Base-by-base conservation (phyloP, 73 alveolate genomes). In the Blepharisma japonicum region DNA sequence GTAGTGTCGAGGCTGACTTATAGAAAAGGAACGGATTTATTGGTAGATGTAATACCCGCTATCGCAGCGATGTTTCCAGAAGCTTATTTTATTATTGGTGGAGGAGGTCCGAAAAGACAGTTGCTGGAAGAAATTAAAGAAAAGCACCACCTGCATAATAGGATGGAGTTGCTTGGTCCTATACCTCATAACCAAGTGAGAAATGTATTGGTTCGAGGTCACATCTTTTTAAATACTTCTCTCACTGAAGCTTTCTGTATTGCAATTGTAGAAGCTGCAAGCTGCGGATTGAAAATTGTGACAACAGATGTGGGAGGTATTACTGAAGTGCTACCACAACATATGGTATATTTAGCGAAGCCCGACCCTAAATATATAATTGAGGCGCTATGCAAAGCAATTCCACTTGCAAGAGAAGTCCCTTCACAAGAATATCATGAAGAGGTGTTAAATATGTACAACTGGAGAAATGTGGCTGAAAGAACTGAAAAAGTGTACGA, bases 241-340 rank as follows among this genome's bases (percentile, higher is more conserved):
- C 87, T 98, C 74, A 96, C 99, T 6, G 99, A 98, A 82, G 98
- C 99, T 6, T 98, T 98, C 86, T 98, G 99, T 87, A 98, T 98
- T 6, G 99, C 99, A 6, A 97, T 98, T 38, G 98, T 97, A 14
- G 99, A 98, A 80, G 99, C 99, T 39, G 99, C 99, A 21, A 89
- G 98, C 45, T 96, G 99, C 45, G 99, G 99, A 6, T 90, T 98
- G 46, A 84, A 89, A 81, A 97, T 96, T 5, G 99, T 98, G 20
- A 86, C 98, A 45, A 98, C 99, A 6, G 90, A 94, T 81, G 99
- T 96, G 18, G 99, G 99, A 21, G 99, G 99, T 0, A 98, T 98
- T 6, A 98, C 98, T 6, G 99, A 98, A 81, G 99, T 98, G 18
- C 87, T 97, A 23, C 99, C 99, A 49, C 94, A 82, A 48, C 91